Evolutionary conservation across 2,329 filamentous ascomycete species (phyloP), one percentile per base, ranked within the genome.

Genomic region (Coniochaeta pulveracea): DNA sequence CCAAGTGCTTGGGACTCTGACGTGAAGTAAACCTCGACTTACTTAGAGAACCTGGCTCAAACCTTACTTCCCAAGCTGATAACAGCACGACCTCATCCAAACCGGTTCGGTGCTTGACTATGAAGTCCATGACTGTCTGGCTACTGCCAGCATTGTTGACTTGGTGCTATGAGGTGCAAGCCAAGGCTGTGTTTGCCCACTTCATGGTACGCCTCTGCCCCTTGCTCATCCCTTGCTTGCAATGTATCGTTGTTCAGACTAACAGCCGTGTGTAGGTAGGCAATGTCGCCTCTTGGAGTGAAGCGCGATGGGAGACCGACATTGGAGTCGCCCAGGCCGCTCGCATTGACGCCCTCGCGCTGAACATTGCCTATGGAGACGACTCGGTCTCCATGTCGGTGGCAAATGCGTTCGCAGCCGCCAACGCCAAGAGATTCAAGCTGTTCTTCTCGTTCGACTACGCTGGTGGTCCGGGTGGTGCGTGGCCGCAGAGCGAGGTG

Each of bases 131-230:
- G n/a, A n/a, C n/a, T n/a, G n/a, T n/a, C n/a, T n/a, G n/a, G n/a
- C n/a, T n/a, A n/a, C n/a, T n/a, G n/a, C n/a, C n/a, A n/a, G n/a
- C n/a, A n/a, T n/a, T n/a, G n/a, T n/a, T n/a, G n/a, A n/a, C n/a
- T n/a, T 23, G 21, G 21, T n/a, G n/a, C 21, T n/a, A 23, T 23
- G 21, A 8, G n/a, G 21, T n/a, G 8, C 37, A 37, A 10, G 38
- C 38, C 18, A 42, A 40, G 22, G 38, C 40, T 10, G 40, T 42
- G 12, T 42, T 42, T 37, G 40, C 40, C 14, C 38, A 42, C 27
- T 33, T 39, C 18, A 38, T 42, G 11, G 37, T 39, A 36, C 21
- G 33, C 18, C 26, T 12, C n/a, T 12, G 9, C n/a, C n/a, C n/a
- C n/a, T n/a, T n/a, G n/a, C n/a, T n/a, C n/a, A n/a, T 23, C 22